These are phyloP conservation scores for Trichoderma sp. DNA, from an alignment of 2,329 filamentous ascomycete genomes.

Conservation along the genomic window DNA sequence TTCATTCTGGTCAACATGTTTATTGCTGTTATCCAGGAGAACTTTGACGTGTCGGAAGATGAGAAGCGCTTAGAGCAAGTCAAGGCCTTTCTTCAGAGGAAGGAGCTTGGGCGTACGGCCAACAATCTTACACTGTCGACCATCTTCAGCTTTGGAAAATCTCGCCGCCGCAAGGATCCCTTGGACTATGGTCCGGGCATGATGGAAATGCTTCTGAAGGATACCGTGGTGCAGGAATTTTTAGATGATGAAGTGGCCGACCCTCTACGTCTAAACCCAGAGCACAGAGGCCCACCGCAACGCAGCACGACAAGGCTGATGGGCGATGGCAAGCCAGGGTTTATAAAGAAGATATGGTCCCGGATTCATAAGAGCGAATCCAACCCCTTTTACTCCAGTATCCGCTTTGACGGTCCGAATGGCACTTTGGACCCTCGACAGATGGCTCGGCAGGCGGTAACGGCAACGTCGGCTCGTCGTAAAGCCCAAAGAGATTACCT, in stretches of 20 bases:
- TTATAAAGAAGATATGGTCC: constrained; percentile 59
- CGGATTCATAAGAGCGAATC: constrained; percentile 68
- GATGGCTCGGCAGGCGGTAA: constrained; percentile 88
- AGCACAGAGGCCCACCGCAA: constrained; percentile 32
- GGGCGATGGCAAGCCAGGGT: constrained; percentile 52
- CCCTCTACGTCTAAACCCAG: constrained; percentile 29
- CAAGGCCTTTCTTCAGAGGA: constrained; percentile 87
- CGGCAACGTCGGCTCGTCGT: constrained; percentile 76
- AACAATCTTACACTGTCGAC: constrained; percentile 74
- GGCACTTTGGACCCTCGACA: constrained; percentile 78
- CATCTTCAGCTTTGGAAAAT: constrained; percentile 62
- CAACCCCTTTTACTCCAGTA: constrained; percentile 89
- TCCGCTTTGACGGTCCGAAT: constrained; percentile 65
- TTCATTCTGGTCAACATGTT: constrained; percentile 99
- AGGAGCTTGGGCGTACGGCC: constrained; percentile 71
- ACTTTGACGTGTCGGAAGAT: constrained; percentile 97
- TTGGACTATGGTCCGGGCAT: constrained; percentile 88
- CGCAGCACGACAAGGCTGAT: constrained; percentile 36
- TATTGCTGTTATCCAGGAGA: constrained; percentile 99
- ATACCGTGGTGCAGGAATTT: constrained; percentile 92
- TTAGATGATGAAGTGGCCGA: constrained; percentile 67
- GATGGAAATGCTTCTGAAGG: constrained; percentile 94
- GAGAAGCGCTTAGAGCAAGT: constrained; percentile 97
- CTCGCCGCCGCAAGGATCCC: constrained; percentile 67
- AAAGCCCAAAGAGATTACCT: constrained; percentile 89